Base-by-base conservation (phyloP, 2,329 filamentous ascomycete genomes). In the Fragosphaeria purpurea region DNA sequence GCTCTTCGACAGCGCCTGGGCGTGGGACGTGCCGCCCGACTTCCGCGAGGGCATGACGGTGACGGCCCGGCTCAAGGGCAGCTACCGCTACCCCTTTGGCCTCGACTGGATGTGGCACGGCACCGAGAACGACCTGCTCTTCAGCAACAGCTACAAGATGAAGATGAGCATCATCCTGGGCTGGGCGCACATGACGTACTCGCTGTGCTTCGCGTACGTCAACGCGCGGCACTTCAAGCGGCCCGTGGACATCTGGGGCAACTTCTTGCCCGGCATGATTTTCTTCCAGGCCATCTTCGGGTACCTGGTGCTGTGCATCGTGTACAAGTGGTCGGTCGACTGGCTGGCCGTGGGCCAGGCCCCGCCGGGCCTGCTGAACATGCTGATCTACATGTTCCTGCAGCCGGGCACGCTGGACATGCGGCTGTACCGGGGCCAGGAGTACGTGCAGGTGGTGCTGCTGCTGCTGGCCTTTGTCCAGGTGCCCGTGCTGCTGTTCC, bases 351-450 rank as follows among this genome's bases (percentile, higher is more conserved):
- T 75, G 41, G 81, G 75, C 41, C 65, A 76, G 58, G 76, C 80
- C 55, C 88, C 94, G 1, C 93, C 94, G 3, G 88, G 89, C 61
- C 75, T 98, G 53, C 73, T 98, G 55, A 98, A 98, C 77, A 97
- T 97, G 91, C 76, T 98, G 62, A 98, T 98, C 63, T 96, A 96
- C 78, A 98, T 98, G 94, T 98, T 98, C 74, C 71, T 98, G 59
- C 82, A 84, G 56, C 93, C 93, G 4, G 89, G 89, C 47, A 86
- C 68, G 0, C 63, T 83, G 12, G 83, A 86, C 46, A 79, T 88
- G 54, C 76, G 76, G 47, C 75, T 98, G 5, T 98, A 95, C 65
- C 65, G 72, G 30, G 87, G 87, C 41, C 93, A 98, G 67, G 78
- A 74, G 11, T 65, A 65, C 2, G 77, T 98, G 0, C 93, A 98